Percentiles rank a stretch among this genome's conserved stretches.
Evolutionary conservation across 2,329 filamentous ascomycete species (phyloP).

Genomic region (Neonectria magnoliae): DNA sequence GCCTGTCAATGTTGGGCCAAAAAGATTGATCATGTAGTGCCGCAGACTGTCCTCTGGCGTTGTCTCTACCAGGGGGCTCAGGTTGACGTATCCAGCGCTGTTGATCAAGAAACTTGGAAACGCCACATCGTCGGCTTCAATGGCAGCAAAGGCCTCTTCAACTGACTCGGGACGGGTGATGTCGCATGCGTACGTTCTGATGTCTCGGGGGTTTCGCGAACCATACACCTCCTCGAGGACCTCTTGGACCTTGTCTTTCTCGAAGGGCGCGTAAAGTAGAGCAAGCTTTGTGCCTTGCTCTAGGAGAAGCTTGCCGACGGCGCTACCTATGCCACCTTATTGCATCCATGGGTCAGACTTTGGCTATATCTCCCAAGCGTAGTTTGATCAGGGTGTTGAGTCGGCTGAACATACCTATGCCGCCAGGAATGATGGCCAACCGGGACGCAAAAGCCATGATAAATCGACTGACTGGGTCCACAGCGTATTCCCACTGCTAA

Average conservation of each 20-base stretch:
- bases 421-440: constrained; percentile 11
- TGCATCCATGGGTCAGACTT: not conserved
- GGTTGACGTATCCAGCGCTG: constrained; percentile 13
- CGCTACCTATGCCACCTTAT: constrained; percentile 8
- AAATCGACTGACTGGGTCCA: not conserved
- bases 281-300: constrained; percentile 11
- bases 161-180: constrained; percentile 4
- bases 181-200: constrained; percentile 11
- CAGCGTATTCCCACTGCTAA: not conserved
- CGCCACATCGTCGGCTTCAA: constrained; percentile 6
- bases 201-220: not conserved
- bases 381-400: not conserved
- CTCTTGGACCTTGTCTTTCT: not conserved
- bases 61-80: constrained; percentile 5
- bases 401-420: not conserved
- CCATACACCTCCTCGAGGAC: constrained; percentile 10
- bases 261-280: constrained; percentile 11
- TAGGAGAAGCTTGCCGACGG: not conserved
- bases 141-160: constrained; percentile 8
- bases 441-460: constrained; percentile 9
- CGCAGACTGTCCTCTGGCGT: constrained; percentile 6
- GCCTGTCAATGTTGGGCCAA: constrained; percentile 9
- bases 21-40: constrained; percentile 16
- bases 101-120: constrained; percentile 11
- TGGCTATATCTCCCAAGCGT: not conserved